Conservation (phyloP, 2,329 filamentous ascomycete genomes). For the Alternaria solani region DNA sequence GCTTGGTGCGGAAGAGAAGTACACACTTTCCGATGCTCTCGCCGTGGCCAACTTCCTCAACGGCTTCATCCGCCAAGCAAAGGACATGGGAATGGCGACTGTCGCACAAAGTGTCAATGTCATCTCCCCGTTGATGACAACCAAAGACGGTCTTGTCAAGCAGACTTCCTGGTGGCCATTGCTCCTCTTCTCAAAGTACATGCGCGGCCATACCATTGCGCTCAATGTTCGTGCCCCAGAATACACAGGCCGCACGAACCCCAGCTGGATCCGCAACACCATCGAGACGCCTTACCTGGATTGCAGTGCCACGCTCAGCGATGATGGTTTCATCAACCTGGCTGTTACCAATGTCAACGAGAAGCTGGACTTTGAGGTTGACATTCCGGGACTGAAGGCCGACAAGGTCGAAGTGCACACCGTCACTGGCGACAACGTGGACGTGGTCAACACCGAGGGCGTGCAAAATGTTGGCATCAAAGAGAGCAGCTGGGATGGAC, state of each 20-base stretch:
- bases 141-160: slow-evolving; percentile 67
- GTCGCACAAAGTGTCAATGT: slow-evolving; percentile 82
- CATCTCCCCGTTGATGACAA: slow-evolving; percentile 79
- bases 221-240: slow-evolving; percentile 69
- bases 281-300: slow-evolving; percentile 76
- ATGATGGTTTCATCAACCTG: slow-evolving; percentile 69
- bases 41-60: slow-evolving; percentile 80
- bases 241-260: slow-evolving; percentile 73
- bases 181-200: slow-evolving; percentile 72
- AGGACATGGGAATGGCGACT: slow-evolving; percentile 78
- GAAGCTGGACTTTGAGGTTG: slow-evolving; percentile 65
- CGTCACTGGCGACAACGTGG: slow-evolving; percentile 66
- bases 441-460: slow-evolving; percentile 68
- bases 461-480: slow-evolving; percentile 69
- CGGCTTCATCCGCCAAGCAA: slow-evolving; percentile 76
- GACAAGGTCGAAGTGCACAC: slow-evolving; percentile 66
- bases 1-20: slow-evolving; percentile 72
- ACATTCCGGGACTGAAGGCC: slow-evolving; percentile 63
- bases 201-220: slow-evolving; percentile 75
- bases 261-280: slow-evolving; percentile 69
- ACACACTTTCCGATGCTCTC: slow-evolving; percentile 77
- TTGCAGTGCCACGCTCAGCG: slow-evolving; percentile 67
- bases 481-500: slow-evolving; percentile 70
- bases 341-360: slow-evolving; percentile 77
- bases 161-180: slow-evolving; percentile 81